Evolutionary conservation across 805 yeast species (phyloP), one percentile per base, ranked within the genome.

Genomic region (Saturnispora gosingensis): DNA sequence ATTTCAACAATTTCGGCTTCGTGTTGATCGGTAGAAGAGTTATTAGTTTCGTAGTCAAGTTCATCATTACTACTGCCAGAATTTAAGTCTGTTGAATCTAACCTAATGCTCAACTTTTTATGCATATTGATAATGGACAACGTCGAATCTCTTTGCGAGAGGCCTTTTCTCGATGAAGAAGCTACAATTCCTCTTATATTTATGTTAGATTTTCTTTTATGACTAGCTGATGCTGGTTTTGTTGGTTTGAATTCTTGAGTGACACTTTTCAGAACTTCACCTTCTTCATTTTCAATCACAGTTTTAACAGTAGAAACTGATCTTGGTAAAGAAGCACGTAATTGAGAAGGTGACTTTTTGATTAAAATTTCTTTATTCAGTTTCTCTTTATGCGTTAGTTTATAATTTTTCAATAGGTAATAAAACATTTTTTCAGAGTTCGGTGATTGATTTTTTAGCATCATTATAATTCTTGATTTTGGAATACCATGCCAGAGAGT

Each of bases 401-500:
- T 68, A 54, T 66, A 68, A 50, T 62, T 67, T 13, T 61, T 61
- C 48, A 69, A 57, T 38, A 69, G 55, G 38, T 65, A 60, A 49
- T 69, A 69, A 51, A 69, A 69, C 59, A 68, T 66, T 54, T 69
- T 69, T 52, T 69, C 72, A 8, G 70, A 55, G 48, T 61, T 67
- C 20, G 46, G 55, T 2, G 58, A 61, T 11, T 51, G 44, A n/a
- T 52, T 53, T 47, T 60, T 58, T 25, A 69, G 54, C 40, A 62
- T 67, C 30, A 53, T 54, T 18, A 63, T 56, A 5, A 69, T 66
- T 40, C 62, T 59, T 30, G 56, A 61, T 67, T 69, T 58, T 59
- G 76, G 61, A 52, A 78, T 66, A 46, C 78, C 80, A 58, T 77
- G 76, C 83, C 83, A 79, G 52, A 79, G 70, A 45, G 78, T 78